Evolutionary conservation across 2,329 filamentous ascomycete species (phyloP).

Genomic region (Rhynchosporium agropyri): DNA sequence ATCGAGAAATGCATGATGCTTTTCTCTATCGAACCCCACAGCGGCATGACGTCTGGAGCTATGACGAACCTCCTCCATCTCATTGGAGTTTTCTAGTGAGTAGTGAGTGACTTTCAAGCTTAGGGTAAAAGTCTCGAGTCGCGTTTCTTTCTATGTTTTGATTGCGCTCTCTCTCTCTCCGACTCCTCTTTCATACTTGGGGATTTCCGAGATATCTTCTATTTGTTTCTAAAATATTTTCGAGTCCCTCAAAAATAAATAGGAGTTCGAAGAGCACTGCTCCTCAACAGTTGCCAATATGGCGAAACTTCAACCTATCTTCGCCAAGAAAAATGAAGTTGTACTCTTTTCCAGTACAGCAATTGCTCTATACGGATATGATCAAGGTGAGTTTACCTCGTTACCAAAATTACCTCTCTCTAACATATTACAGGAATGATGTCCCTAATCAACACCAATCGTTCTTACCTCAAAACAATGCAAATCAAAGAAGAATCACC

Average conservation of each 20-base stretch:
- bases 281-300: conserved; percentile 30
- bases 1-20: conserved; percentile 7
- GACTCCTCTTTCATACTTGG: background rate
- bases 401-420: background rate
- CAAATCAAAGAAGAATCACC: conserved; percentile 52
- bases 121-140: background rate
- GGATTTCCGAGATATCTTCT: background rate
- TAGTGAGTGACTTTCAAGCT: background rate
- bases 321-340: conserved; percentile 44
- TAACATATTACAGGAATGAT: conserved; percentile 58
- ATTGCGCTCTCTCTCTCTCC: background rate
- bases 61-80: conserved; percentile 17
- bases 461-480: conserved; percentile 59
- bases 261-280: background rate
- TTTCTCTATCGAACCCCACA: background rate
- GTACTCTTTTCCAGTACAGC: conserved; percentile 46
- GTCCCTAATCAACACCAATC: conserved; percentile 67
- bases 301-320: conserved; percentile 39
- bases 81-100: background rate
- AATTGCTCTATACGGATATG: conserved; percentile 75
- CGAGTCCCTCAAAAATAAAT: too few species aligned
- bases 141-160: background rate
- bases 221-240: background rate
- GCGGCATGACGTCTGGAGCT: conserved; percentile 24
- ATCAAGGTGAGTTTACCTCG: conserved; percentile 59